Base-by-base conservation (phyloP, 257 asterid species). In the Solanum boliviense region DNA sequence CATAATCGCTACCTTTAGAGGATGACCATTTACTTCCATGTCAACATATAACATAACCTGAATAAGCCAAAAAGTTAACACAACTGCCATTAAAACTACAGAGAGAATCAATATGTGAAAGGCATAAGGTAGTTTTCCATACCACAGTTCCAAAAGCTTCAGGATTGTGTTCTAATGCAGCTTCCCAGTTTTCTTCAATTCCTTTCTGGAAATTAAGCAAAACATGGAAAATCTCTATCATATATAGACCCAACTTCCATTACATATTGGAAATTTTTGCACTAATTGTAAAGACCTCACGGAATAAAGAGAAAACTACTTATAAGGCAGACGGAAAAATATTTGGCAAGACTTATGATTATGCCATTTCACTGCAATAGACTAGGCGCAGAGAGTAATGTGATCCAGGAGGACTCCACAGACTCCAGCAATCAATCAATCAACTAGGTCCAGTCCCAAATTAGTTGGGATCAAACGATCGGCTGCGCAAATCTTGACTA, bases 91-190 rank as follows among this genome's bases (percentile, higher is more conserved):
- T 18, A 46, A 82, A 52, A 48, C 41, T 62, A 48, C 70, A 82
- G 44, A 44, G 38, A 82, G 35, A 81, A 81, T 81, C 27, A 41
- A 81, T 48, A 13, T 27, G 73, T n/a, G 60, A 75, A 73, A 25
- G 78, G 86, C 73, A 70, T 6, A 46, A 48, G 32, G 34, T 38
- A 76, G 60, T 46, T 73, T 78, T 86, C 91, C 88, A 83, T 93
- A 97, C 99, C 98, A 97, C 99, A 93, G 98, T 92, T 62, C 95
- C 99, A 91, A 97, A 97, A 88, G 94, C 95, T 92, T 97, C 99
- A 87, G 99, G 99, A 92, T 97, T 97, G 92, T 97, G 89, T 83
- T 97, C 99, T 91, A 97, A 81, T 60, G 99, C 99, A 87, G 98
- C 98, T 68, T 91, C 99, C 99, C 99, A 96, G 88, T 97, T 97